A percentile compares a stretch with the other conserved stretches of the same genome.
These are phyloP conservation scores for Chytriomyces sp. DNA, from an alignment of 192 early-diverging fungal genomes.

Conservation along the genomic window DNA sequence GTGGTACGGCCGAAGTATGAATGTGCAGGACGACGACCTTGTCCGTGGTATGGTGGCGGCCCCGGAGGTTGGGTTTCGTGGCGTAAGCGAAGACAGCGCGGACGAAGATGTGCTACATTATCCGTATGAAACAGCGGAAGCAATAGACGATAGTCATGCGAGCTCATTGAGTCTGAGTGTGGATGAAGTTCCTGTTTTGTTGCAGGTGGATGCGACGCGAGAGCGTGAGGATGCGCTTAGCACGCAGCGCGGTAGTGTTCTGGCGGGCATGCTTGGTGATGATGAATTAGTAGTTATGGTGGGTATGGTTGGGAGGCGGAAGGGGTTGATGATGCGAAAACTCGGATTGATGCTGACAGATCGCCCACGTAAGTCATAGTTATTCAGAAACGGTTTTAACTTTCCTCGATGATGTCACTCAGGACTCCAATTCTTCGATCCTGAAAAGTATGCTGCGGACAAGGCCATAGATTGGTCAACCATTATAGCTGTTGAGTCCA, in stretches of 20 bases:
- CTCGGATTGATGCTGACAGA: constrained; percentile 70
- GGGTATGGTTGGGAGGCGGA: constrained; percentile 60
- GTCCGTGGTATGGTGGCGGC: background rate
- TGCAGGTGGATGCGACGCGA: constrained; percentile 12
- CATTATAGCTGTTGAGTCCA: constrained; percentile 58
- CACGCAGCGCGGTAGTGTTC: constrained; percentile 29
- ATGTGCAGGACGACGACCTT: background rate
- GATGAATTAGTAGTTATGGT: constrained; percentile 64
- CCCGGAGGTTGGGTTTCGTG: too few relatives aligned
- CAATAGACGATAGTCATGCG: background rate
- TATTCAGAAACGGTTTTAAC: background rate
- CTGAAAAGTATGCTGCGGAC: constrained; percentile 53
- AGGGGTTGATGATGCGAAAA: constrained; percentile 56
- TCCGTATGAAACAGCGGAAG: constrained; percentile 14
- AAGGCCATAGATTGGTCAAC: constrained; percentile 66
- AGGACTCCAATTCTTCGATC: constrained; percentile 63
- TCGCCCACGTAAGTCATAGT: constrained; percentile 49
- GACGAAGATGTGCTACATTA: constrained; percentile 1
- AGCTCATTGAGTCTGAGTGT: background rate
- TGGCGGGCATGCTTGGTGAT: constrained; percentile 46
- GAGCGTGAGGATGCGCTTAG: constrained; percentile 28
- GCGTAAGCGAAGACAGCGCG: too few relatives aligned
- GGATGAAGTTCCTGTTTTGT: background rate
- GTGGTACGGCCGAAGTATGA: constrained; percentile 20
- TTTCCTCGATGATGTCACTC: background rate